These are phyloP conservation scores for Capsella rubella DNA, from an alignment of 441 rosid genomes.

Conservation along the genomic window DNA sequence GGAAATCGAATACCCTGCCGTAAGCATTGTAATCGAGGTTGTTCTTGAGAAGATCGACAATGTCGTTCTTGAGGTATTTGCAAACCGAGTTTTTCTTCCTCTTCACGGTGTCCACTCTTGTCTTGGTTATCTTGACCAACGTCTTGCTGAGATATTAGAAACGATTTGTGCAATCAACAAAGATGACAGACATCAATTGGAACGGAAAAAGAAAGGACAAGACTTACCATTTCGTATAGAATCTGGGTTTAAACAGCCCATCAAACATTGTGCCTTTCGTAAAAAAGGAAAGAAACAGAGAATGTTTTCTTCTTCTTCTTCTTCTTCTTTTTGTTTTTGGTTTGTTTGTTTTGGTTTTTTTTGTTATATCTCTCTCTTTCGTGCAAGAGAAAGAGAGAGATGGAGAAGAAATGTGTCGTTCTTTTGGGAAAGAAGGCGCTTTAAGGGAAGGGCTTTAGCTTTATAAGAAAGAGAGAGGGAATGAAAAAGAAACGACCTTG, in stretches of 20 bases:
- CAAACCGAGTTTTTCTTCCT: conserved; percentile 68
- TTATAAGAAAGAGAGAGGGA: conserved; percentile 20
- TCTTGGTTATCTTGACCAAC: conserved; percentile 57
- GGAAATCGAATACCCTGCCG: conserved; percentile 60
- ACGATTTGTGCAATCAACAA: conserved; percentile 4
- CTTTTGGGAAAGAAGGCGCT: conserved; percentile 18
- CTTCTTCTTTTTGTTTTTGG: too few relatives aligned
- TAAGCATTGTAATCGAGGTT: conserved; percentile 73
- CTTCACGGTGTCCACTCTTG: conserved; percentile 66
- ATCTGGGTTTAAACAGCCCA: conserved; percentile 61
- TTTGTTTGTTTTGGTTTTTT: not conserved
- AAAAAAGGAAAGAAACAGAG: not conserved
- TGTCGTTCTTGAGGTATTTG: conserved; percentile 71
- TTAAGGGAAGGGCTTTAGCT: conserved; percentile 16
- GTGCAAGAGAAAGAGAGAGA: conserved; percentile 45
- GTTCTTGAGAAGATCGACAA: conserved; percentile 72
- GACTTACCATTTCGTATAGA: conserved; percentile 66
- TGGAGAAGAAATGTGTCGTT: conserved; percentile 36
- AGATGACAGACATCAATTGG: conserved; percentile 9
- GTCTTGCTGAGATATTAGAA: conserved; percentile 56
- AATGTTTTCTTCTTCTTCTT: conserved; percentile 3
- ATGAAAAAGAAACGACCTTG: conserved; percentile 39
- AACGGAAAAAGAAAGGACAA: not conserved
- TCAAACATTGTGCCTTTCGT: conserved; percentile 58
- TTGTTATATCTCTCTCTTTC: conserved; percentile 47